Conservation (phyloP, 371 early-diverging fungal genomes). For the Capniomyces stellatus region DNA sequence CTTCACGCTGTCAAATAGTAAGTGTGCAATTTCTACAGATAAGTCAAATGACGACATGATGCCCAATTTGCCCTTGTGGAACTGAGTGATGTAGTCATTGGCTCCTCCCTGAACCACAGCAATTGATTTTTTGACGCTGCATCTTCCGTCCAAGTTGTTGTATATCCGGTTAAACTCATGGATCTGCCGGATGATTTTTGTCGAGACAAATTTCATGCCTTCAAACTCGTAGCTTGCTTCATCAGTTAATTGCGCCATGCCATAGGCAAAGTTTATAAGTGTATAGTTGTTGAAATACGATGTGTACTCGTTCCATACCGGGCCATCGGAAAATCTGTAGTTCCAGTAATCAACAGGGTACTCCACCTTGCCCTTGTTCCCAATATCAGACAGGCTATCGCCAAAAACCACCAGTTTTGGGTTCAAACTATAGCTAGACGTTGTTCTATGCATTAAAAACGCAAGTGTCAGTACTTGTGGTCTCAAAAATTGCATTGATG, state of each 20-base stretch:
- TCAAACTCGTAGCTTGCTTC: neutral
- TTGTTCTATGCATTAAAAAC: no score
- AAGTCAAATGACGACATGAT: neutral
- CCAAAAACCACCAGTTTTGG: slow-evolving; percentile 21
- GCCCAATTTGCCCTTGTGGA: neutral
- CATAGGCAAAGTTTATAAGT: slow-evolving; percentile 27
- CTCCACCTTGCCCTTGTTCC: slow-evolving; percentile 7
- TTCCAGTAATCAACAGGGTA: slow-evolving; percentile 17
- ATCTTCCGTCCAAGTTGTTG: neutral
- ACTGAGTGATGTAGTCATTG: neutral
- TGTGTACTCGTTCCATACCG: slow-evolving; percentile 34
- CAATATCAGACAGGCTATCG: slow-evolving; percentile 19
- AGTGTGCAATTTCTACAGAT: neutral
- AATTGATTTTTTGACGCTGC: neutral
- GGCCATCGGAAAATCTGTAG: slow-evolving; percentile 35
- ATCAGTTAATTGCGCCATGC: slow-evolving; percentile 18
- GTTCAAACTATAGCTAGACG: no score
- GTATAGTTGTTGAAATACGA: slow-evolving; percentile 16
- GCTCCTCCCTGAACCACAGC: neutral
- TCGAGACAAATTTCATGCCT: neutral
- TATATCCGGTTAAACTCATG: neutral
- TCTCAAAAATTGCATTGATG: no score
- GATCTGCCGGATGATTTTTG: neutral
- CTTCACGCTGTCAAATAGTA: neutral
- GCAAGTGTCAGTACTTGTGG: no score